Base-by-base conservation (phyloP, 345 rosid genomes). In the Hypericum perforatum region DNA sequence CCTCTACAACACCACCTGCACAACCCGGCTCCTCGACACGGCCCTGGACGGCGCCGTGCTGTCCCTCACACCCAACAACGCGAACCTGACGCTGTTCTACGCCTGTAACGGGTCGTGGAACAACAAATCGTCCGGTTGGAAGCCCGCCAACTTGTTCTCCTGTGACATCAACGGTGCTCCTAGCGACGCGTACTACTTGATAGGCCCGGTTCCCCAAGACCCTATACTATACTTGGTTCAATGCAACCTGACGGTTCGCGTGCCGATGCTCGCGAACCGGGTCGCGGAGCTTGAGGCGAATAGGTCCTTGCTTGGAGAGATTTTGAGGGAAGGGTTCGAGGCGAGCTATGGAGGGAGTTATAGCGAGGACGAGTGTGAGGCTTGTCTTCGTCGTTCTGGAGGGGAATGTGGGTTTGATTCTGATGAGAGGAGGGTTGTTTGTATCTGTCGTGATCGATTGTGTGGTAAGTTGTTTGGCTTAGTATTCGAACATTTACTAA, bases 321-420 rank as follows among this genome's bases (percentile, higher is more conserved):
- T 59, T 65, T 45, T 78, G 54, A 73, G 43, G 54, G 59, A 52
- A 7, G 84, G 76, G 44, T 78, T 75, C 36, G 45, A 16, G 22
- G 70, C 63, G 16, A 58, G 14, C 15, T 67, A 75, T 55, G 54
- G 40, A 0, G 39, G 54, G 57, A 68, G 70, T 7, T 65, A 58
- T 16, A 40, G 16, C 16, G 66, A 53, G 32, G 32, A 22, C 11
- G 63, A 60, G 47, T 75, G 74, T n/a, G 15, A 8, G 0, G 6
- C 6, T 8, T 72, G 80, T 54, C 8, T 16, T 36, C 9, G 8
- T 12, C 43, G 39, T 16, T 62, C 53, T 7, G 65, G 63, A 12
- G 63, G 78, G 9, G 39, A 54, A 9, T 73, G 76, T 16, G 80
- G 76, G 58, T 72, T 75, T 61, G 72, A 72, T 56, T 12, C 56